Conservation (phyloP, 2,329 filamentous ascomycete genomes). For the Neofusicoccum umdonicola region DNA sequence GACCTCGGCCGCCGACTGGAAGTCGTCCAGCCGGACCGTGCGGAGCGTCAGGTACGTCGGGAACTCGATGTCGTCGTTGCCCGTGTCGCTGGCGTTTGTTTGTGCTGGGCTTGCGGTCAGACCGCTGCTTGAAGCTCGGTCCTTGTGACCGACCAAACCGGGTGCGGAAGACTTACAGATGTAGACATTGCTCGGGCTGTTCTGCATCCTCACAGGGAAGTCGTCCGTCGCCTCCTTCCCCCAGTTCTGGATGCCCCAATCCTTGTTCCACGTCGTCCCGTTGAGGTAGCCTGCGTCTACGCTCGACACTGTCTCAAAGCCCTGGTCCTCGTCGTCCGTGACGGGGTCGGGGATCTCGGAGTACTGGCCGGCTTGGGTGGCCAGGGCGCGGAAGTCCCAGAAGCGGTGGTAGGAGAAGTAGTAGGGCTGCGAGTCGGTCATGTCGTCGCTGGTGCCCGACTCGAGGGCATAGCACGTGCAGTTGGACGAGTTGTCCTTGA, state of each 20-base stretch:
- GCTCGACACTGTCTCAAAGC: slow-evolving; percentile 19
- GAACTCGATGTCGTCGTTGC: slow-evolving; percentile 24
- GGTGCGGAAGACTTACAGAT: slow-evolving; percentile 26
- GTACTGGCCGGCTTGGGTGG: slow-evolving; percentile 29
- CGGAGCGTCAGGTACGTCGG: slow-evolving; percentile 49
- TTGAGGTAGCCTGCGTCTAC: slow-evolving; percentile 32
- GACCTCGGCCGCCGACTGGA: slow-evolving; percentile 50
- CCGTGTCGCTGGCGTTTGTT: slow-evolving; percentile 27
- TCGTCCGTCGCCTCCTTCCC: slow-evolving; percentile 37
- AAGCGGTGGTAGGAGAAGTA: slow-evolving; percentile 54
- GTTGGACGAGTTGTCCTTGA: slow-evolving; percentile 34
- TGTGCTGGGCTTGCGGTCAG: slow-evolving; percentile 1
- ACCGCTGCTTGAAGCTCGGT: background rate
- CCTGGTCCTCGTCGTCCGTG: slow-evolving; percentile 23
- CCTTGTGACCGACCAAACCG: background rate
- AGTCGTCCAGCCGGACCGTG: slow-evolving; percentile 42
- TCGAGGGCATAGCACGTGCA: slow-evolving; percentile 51
- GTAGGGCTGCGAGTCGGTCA: slow-evolving; percentile 26
- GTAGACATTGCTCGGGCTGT: slow-evolving; percentile 49
- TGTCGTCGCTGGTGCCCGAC: slow-evolving; percentile 36
- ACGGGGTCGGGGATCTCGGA: slow-evolving; percentile 26
- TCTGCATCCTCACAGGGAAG: slow-evolving; percentile 44
- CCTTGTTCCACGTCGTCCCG: slow-evolving; percentile 32
- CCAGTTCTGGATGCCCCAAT: slow-evolving; percentile 48
- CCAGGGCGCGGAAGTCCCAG: slow-evolving; percentile 50